Evolutionary conservation across 768 basidiomycete genomes (phyloP).

Genomic region (Leccinellum rugosiceps): DNA sequence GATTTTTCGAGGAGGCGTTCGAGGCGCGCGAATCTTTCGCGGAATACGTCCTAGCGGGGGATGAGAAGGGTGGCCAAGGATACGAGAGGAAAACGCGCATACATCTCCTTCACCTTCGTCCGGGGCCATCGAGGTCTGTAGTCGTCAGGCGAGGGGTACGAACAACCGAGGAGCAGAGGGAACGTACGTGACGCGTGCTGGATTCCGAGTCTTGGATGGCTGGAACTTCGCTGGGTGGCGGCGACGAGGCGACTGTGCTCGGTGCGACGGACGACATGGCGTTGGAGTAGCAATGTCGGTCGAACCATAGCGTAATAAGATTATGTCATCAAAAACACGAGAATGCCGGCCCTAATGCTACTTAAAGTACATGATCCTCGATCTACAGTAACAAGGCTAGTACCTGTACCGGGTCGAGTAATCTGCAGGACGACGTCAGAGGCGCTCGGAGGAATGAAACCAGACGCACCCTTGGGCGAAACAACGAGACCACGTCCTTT

Average conservation of each 20-base stretch:
- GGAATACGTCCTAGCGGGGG: conserved; percentile 40
- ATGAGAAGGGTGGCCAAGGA: not conserved
- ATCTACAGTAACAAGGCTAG: conserved; percentile 24
- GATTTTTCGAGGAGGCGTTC: conserved; percentile 74
- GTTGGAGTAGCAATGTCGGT: conserved; percentile 7
- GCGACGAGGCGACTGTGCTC: conserved; percentile 29
- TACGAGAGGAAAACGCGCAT: conserved; percentile 7
- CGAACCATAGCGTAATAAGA: conserved; percentile 22
- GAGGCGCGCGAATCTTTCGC: conserved; percentile 49
- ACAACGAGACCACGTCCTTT: conserved; percentile 98
- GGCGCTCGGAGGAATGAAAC: no score
- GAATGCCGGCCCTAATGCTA: conserved; percentile 23
- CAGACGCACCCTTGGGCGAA: conserved; percentile 79
- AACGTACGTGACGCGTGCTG: conserved; percentile 21
- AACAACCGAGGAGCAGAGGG: not conserved
- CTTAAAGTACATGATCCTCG: not conserved
- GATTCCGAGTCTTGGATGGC: not conserved
- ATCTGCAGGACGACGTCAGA: conserved; percentile 39
- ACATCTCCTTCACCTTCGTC: not conserved
- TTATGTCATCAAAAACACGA: conserved; percentile 31
- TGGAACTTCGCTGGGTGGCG: conserved; percentile 16
- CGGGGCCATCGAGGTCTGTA: conserved; percentile 15
- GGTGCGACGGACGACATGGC: conserved; percentile 19
- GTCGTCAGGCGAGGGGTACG: not conserved
- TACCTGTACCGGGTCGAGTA: conserved; percentile 83